These are phyloP conservation scores for Suhomyces sp. DNA, from an alignment of 805 yeast species.

Conservation along the genomic window DNA sequence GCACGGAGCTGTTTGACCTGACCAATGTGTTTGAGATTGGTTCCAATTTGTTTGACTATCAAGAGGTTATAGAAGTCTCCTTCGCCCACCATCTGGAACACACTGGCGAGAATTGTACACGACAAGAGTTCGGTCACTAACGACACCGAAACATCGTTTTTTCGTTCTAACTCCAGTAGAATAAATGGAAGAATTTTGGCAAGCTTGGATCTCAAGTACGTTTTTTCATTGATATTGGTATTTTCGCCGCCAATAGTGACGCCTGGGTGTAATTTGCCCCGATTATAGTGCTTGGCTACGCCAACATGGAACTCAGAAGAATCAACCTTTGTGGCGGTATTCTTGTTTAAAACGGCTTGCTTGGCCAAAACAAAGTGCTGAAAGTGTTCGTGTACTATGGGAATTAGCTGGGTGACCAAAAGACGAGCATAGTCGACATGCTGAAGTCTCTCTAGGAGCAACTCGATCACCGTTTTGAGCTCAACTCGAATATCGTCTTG, in stretches of 20 bases:
- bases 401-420: slow-evolving; percentile 56
- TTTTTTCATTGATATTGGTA: slow-evolving; percentile 38
- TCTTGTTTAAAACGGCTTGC: slow-evolving; percentile 22
- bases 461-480: slow-evolving; percentile 39
- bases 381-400: slow-evolving; percentile 66
- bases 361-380: slow-evolving; percentile 46
- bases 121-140: slow-evolving; percentile 65
- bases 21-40: slow-evolving; percentile 64
- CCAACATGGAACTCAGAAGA: slow-evolving; percentile 37
- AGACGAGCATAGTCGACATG: slow-evolving; percentile 54
- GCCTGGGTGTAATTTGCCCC: slow-evolving; percentile 60
- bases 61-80: slow-evolving; percentile 75
- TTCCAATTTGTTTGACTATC: slow-evolving; percentile 58
- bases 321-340: neutral
- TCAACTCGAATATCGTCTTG: slow-evolving; percentile 43
- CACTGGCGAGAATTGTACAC: slow-evolving; percentile 45
- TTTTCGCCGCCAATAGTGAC: slow-evolving; percentile 38
- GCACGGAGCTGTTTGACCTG: slow-evolving; percentile 71
- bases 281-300: slow-evolving; percentile 43
- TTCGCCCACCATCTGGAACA: slow-evolving; percentile 58
- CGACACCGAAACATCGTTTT: slow-evolving; percentile 46
- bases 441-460: slow-evolving; percentile 41
- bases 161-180: slow-evolving; percentile 44
- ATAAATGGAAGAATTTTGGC: slow-evolving; percentile 47
- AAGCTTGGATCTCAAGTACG: slow-evolving; percentile 46